Base-by-base conservation (phyloP, 2,329 filamentous ascomycete species). In the Tolypocladium cylindrosporum region DNA sequence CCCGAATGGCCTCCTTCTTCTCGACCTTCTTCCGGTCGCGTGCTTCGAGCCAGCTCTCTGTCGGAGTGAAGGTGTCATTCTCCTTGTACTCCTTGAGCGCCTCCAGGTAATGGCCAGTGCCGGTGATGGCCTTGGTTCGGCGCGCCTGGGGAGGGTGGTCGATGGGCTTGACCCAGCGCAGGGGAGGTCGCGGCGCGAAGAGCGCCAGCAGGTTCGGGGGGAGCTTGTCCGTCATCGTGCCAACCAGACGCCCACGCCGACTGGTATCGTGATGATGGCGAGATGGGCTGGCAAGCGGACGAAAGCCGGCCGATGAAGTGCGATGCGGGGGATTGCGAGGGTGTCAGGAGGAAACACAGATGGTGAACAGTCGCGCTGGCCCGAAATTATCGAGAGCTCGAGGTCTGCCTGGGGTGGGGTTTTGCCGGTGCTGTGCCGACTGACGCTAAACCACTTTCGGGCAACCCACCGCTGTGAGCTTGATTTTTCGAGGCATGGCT, bases 161-260 rank as follows among this genome's bases (percentile, higher is more conserved):
- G 66, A 82, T 80, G 8, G 91, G 90, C 60, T 89, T 88, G 60
- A 96, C 85, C 82, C 90, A 97, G 74, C 91, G 89, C 71, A 97
- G 78, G 60, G 93, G 89, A 66, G 94, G 94, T 60, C 94, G 90
- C 71, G 94, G 90, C 75, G 93, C 90, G 78, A 99, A 99, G 65
- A 97, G 90, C 75, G 90, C 89, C 67, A 97, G 82, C 60, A 97
- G 83, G 71, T 96, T 93, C 58, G 89, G 90, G 59, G 94, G 93
- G 24, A 99, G 88, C 76, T 95, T 94, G 81, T 97, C 93, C 55
- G 94, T 97, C 94, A 97, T 99, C 61, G 51, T 58, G 55, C 54
- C 39, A 21, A 43, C 51, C 41, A 54, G 48, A 53, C 50, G 60
- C 27, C 43, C 41, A 54, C 45, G 42, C 54, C 52, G 45, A 51